Base-by-base conservation (phyloP, 306 rosid species). In the Psophocarpus tetragonolobus region DNA sequence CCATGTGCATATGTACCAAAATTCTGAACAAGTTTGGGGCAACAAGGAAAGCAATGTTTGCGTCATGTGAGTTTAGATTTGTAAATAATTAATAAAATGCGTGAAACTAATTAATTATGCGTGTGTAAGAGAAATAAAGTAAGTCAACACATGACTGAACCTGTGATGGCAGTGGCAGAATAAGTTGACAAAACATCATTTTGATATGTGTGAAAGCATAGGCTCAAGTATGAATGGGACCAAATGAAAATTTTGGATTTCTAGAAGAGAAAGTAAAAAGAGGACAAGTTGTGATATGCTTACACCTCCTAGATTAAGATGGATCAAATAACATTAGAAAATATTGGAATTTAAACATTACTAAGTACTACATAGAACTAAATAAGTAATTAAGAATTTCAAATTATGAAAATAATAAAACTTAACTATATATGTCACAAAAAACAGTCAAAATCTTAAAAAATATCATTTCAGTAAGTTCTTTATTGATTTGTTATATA, bases 161-260 rank as follows among this genome's bases (percentile, higher is more conserved):
- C 9, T 80, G 62, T 73, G 42, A 35, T 65, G 76, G 80, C 80
- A 51, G 80, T 81, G 80, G 21, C 58, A 68, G 21, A 10, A 66
- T 56, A 67, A 74, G 71, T 74, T 74, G 84, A 83, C 80, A 73
- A 74, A 23, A 60, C 78, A 79, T 56, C 30, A 5, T 38, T 51
- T 65, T 4, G 58, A 27, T 3, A 21, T 47, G 24, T 80, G 54
- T 53, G n/a, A 27, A 30, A 15, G 23, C 30, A 41, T 61, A 15
- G 6, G 1, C 27, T 62, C 12, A 17, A 8, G 70, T 42, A 4
- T 44, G 62, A 75, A 62, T 14, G 20, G 68, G 70, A 60, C 60
- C 71, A 30, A 27, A 45, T 29, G 21, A 68, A 57, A 33, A 58
- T 48, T 58, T 56, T 64, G 44, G 51, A 6, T 18, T 58, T 70